These are phyloP conservation scores for Aspergillus sergii DNA, from an alignment of 2,329 filamentous ascomycete species.

Conservation along the genomic window DNA sequence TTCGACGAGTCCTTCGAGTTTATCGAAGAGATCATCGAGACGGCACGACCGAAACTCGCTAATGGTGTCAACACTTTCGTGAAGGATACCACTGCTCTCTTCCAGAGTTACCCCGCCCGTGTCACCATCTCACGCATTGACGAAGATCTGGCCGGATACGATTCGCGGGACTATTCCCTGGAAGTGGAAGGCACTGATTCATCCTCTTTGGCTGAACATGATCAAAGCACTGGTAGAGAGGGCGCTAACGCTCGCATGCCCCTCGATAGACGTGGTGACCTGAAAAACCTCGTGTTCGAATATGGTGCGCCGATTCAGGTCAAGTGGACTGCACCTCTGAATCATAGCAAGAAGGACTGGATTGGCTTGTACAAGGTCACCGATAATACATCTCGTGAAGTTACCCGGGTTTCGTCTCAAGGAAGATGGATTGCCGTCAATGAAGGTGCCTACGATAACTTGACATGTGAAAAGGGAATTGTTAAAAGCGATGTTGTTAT, in stretches of 20 bases:
- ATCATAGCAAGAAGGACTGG: slow-evolving; percentile 92
- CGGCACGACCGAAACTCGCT: slow-evolving; percentile 80
- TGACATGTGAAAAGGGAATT: slow-evolving; percentile 75
- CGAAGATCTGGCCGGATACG: slow-evolving; percentile 76
- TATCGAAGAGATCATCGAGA: slow-evolving; percentile 87
- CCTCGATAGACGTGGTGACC: slow-evolving; percentile 60
- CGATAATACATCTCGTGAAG: slow-evolving; percentile 83
- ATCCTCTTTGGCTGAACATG: slow-evolving; percentile 54
- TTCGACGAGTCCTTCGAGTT: slow-evolving; percentile 85
- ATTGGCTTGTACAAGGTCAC: slow-evolving; percentile 94
- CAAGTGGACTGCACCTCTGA: slow-evolving; percentile 83
- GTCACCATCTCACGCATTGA: slow-evolving; percentile 80
- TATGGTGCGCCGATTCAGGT: slow-evolving; percentile 90
- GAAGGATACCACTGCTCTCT: slow-evolving; percentile 81
- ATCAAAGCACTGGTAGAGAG: slow-evolving; percentile 72
- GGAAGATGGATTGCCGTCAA: slow-evolving; percentile 88
- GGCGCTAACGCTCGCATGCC: slow-evolving; percentile 69
- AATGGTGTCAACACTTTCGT: slow-evolving; percentile 85
- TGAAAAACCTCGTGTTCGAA: slow-evolving; percentile 77
- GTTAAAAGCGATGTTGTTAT: slow-evolving; percentile 67
- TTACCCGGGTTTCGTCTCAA: slow-evolving; percentile 80
- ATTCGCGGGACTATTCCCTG: slow-evolving; percentile 79
- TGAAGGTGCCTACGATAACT: slow-evolving; percentile 73
- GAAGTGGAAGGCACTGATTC: slow-evolving; percentile 69
- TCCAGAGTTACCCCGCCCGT: slow-evolving; percentile 85